Evolutionary conservation across 495 filamentous ascomycete genomes (phyloP).

Genomic region (Xylaria telfairii): DNA sequence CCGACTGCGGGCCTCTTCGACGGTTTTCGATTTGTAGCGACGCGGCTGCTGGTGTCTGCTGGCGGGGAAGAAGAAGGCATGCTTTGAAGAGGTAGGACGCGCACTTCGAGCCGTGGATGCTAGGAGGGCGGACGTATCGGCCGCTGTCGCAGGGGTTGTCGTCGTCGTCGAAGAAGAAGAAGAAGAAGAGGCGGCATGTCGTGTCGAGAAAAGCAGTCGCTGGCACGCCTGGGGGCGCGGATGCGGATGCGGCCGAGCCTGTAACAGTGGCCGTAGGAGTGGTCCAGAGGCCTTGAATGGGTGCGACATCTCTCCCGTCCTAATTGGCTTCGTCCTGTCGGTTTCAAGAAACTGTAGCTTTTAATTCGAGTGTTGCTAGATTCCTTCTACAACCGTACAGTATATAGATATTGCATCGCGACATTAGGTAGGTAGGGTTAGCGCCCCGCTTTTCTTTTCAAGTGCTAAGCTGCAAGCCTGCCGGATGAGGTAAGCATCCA

Average conservation of each 20-base stretch:
- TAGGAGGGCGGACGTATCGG: constrained; percentile 15
- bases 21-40: constrained; percentile 55
- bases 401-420: too few relatives aligned
- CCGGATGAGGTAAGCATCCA: constrained; percentile 13
- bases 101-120: constrained; percentile 10
- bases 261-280: constrained; percentile 30
- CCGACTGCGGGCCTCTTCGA: constrained; percentile 59
- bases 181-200: constrained; percentile 3
- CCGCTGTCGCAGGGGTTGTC: constrained; percentile 18
- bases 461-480: not conserved
- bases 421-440: not conserved
- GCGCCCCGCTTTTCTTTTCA: not conserved
- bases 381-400: not conserved
- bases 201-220: constrained; percentile 34
- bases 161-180: too few relatives aligned
- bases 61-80: not conserved
- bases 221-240: constrained; percentile 30
- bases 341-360: constrained; percentile 1
- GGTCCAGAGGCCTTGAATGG: constrained; percentile 28
- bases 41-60: constrained; percentile 30
- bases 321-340: constrained; percentile 11
- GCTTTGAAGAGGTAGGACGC: not conserved
- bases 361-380: not conserved
- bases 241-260: constrained; percentile 21
- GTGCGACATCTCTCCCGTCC: constrained; percentile 33